phyloP scores from a whole-genome alignment of 495 filamentous ascomycete species.

The Cenococcum geophilum region DNA sequence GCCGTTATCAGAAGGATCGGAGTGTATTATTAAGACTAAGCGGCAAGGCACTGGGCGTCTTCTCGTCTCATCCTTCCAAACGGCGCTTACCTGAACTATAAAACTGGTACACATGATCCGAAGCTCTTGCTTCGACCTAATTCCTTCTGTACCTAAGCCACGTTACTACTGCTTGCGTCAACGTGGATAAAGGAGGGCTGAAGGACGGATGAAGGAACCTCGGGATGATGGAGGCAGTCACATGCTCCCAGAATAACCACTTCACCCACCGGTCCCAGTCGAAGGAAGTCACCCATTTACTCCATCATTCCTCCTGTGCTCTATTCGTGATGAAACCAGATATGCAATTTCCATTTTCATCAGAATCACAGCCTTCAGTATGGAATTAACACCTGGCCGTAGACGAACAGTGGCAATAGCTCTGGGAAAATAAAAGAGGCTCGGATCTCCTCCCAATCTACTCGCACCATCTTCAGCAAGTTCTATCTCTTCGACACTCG shows the following conservation, averaged over 20 bases:
- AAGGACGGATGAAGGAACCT: no score
- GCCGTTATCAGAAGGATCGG: no score
- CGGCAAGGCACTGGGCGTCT: no score
- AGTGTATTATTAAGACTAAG: no score
- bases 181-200: background rate
- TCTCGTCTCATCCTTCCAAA: background rate
- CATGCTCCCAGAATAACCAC: no score
- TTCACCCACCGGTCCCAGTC: no score
- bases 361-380: background rate
- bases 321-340: background rate
- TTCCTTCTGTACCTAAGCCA: no score
- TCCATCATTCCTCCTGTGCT: background rate
- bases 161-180: background rate
- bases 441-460: background rate
- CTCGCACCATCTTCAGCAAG: background rate
- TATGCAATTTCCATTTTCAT: background rate
- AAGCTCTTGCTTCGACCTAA: background rate
- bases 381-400: background rate
- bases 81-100: background rate
- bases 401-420: background rate
- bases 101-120: background rate
- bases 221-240: no score
- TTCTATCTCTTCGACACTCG: background rate
- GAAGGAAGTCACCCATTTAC: background rate
- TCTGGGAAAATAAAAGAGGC: background rate